Evolutionary conservation across 805 yeast genomes (phyloP), one percentile per base, ranked within the genome.

Genomic region (Hermanozyma aechmeae): DNA sequence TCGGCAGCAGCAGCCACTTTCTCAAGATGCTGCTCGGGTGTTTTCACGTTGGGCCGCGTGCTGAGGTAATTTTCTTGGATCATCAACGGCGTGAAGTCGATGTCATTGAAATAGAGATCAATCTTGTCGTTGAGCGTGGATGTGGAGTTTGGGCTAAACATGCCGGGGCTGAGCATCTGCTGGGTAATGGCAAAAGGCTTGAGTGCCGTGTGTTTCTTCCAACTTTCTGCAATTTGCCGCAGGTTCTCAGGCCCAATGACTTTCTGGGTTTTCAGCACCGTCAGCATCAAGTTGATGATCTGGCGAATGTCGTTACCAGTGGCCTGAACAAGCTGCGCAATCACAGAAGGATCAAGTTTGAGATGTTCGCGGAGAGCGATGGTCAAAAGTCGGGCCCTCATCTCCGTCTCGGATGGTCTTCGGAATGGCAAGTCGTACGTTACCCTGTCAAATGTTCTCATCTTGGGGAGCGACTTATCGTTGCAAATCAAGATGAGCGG

Each of bases 401-500:
- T 76, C 46, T 83, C 86, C 23, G 64, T 65, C 13, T 89, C 87
- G 14, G 78, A 76, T 4, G 98, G 98, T 47, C 97, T 70, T 55
- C 95, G 69, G 61, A 92, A 92, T 18, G 80, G 81, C 35, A 92
- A 46, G 41, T 86, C 95, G 36, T 69, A 67, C 4, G 92, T 75
- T 12, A 75, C 80, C 37, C 80, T 67, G 51, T 92, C 98, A 50
- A 92, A 89, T 0, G 95, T 92, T 46, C 96, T 70, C 97, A 92
- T 89, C 48, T 92, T 92, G 1, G 96, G 97, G 34, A 84, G 64
- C 12, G 84, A 72, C 42, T 82, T 79, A 51, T 92, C 99, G 57
- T 92, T 92, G 61, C 97, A 89, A 37, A 92, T 87, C 30, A 89
- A 65, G 34, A 92, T 86, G 61, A 92, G 71, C 11, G 99, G 98